Base-by-base conservation (phyloP, 2,329 filamentous ascomycete genomes). In the Pyricularia sp. region DNA sequence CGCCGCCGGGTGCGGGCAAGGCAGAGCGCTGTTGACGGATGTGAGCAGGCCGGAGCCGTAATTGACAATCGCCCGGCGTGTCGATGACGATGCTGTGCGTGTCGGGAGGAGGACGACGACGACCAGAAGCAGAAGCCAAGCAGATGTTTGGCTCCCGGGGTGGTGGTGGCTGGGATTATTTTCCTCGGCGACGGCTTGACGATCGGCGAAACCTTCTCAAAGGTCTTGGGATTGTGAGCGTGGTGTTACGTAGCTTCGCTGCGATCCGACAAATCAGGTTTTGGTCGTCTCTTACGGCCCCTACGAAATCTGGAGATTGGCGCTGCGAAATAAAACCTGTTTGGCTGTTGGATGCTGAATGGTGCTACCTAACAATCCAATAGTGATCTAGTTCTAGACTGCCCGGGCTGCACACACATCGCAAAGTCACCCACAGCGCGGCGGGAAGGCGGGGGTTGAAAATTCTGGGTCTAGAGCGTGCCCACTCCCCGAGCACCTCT, bases 361-460 rank as follows among this genome's bases (percentile, higher is more conserved):
- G 20, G 42, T n/a, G 42, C 17, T 50, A 50, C 42, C 42, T 50
- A 50, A 50, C 2, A 36, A 61, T 23, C 2, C n/a, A 11, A n/a
- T 61, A 26, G 23, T 61, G 25, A 61, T 61, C 25, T 36, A 25
- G 25, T 26, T 61, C 25, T 36, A 25, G 58, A 61, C 3, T 25
- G 10, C 7, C 42, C n/a, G 42, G n/a, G 25, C 58, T 23, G 14
- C 58, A 28, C 59, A 61, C 58, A 63, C 25, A 28, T 6, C 25
- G 11, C 25, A 61, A 25, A 61, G 14, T 17, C 59, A 63, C 59
- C 59, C 59, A 63, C 26, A 63, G 26, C 59, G 59, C 59, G 59
- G 59, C 59, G 59, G 59, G 25, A 63, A 63, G 59, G 65, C 36
- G 31, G 65, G 33, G 65, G 25, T 42, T 66, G 59, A 63, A 63